phyloP scores from a whole-genome alignment of 345 rosid genomes.

The Sapria himalayana region DNA sequence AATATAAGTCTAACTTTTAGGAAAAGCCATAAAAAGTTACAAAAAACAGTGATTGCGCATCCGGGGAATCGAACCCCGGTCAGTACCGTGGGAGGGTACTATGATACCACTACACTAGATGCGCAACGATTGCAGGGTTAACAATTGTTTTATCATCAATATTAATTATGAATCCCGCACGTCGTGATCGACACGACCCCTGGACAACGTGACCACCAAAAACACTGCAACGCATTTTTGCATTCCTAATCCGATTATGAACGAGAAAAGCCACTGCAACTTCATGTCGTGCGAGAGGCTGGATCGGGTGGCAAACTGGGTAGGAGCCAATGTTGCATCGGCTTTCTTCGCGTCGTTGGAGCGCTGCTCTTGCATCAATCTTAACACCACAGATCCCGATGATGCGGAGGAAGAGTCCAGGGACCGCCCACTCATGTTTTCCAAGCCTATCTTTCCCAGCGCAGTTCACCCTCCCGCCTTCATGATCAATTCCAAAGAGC shows the following conservation, averaged over 20 bases:
- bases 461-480: constrained; percentile 5
- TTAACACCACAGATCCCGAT: constrained; percentile 33
- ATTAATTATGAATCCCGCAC: too few relatives aligned
- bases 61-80: constrained; percentile 94
- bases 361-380: constrained; percentile 54
- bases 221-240: too few relatives aligned
- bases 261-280: constrained; percentile 19
- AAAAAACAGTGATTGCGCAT: constrained; percentile 19
- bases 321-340: constrained; percentile 36
- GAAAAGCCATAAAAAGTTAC: neutral
- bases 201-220: too few relatives aligned
- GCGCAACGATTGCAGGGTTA: too few relatives aligned
- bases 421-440: constrained; percentile 29
- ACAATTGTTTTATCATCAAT: too few relatives aligned
- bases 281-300: constrained; percentile 41
- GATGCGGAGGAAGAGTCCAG: constrained; percentile 35
- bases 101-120: constrained; percentile 93
- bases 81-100: constrained; percentile 98
- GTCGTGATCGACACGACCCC: too few relatives aligned
- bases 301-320: constrained; percentile 41
- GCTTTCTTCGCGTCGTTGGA: constrained; percentile 54
- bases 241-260: too few relatives aligned
- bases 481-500: constrained; percentile 9
- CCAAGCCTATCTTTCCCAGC: constrained; percentile 12
- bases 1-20: too few relatives aligned